Evolutionary conservation across 306 rosid genomes (phyloP), one percentile per base, ranked within the genome.

Genomic region (Datisca glomerata): DNA sequence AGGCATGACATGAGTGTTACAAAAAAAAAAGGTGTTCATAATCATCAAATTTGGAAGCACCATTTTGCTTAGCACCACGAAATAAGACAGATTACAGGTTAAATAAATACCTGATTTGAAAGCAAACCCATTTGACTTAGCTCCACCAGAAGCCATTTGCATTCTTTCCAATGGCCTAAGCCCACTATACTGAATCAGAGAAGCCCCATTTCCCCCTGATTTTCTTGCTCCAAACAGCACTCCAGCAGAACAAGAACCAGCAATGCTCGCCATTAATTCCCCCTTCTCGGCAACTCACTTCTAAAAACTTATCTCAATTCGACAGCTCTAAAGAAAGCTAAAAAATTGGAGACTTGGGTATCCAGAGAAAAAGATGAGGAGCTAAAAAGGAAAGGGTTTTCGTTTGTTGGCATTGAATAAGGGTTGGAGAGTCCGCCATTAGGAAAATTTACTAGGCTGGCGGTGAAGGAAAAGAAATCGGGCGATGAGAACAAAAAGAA

Each of bases 171-270:
- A 43, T 7, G 60, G 56, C 55, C 78, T 63, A 54, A 63, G 75
- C 3, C 81, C 75, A 44, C 51, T 57, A 35, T 47, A 50, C 6
- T 49, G 73, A 34, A 16, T 50, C 48, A 51, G 34, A 49, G 61
- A 48, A 10, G 60, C 53, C 10, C 63, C 63, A 59, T 28, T 41
- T 37, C 13, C 50, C 19, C 55, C 64, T 8, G 55, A 49, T 19
- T 56, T 69, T 12, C 25, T 52, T 15, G 42, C 45, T 59, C 69
- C 27, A n/a, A 60, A 45, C 46, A 75, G 39, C 12, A 68, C 55
- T n/a, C 70, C 71, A 21, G 67, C 69, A 66, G 68, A 54, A 43
- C 45, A 77, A 45, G 66, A 25, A 18, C 53, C 47, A 50, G 54
- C 67, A 40, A 68, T 47, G 24, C 56, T 25, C 25, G 74, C 71